A percentile compares a stretch with the other conserved stretches of the same genome.
Evolutionary conservation across 1,284 basidiomycete species (phyloP).

Genomic region (Chondrostereum purpureum): DNA sequence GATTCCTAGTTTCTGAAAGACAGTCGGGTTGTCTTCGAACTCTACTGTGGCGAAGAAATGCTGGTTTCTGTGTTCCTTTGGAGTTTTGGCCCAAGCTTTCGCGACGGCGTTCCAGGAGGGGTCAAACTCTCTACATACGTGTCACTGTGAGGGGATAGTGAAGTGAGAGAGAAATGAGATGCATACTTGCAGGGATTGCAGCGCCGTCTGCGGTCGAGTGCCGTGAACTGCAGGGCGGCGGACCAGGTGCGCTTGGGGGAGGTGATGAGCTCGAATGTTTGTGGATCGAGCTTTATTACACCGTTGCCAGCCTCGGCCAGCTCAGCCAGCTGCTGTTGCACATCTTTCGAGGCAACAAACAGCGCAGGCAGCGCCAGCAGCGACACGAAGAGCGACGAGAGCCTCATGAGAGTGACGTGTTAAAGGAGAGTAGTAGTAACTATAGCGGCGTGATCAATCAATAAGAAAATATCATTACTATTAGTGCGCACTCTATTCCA

Average conservation of each 20-base stretch:
- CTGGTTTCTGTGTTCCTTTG: conserved; percentile 55
- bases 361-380: conserved; percentile 39
- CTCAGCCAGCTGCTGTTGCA: conserved; percentile 44
- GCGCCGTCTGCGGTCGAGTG: conserved; percentile 70
- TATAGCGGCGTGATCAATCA: background rate
- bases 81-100: conserved; percentile 66
- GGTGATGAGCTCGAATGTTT: conserved; percentile 71
- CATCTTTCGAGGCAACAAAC: conserved; percentile 25
- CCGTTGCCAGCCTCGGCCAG: conserved; percentile 71
- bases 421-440: background rate
- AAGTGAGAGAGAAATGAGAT: conserved; percentile 11
- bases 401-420: conserved; percentile 17
- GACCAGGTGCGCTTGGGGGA: conserved; percentile 77
- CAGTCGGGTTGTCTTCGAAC: conserved; percentile 66
- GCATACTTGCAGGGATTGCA: conserved; percentile 79
- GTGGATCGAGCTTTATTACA: conserved; percentile 72
- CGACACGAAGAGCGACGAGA: conserved; percentile 32
- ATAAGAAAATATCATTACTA: background rate
- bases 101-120: conserved; percentile 77
- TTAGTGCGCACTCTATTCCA: background rate
- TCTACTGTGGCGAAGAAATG: conserved; percentile 93
- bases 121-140: conserved; percentile 65
- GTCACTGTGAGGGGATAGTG: conserved; percentile 8
- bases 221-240: conserved; percentile 79
- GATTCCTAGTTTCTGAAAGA: conserved; percentile 77